phyloP scores from a whole-genome alignment of 192 early-diverging fungal genomes.

The Dissophora ornata region DNA sequence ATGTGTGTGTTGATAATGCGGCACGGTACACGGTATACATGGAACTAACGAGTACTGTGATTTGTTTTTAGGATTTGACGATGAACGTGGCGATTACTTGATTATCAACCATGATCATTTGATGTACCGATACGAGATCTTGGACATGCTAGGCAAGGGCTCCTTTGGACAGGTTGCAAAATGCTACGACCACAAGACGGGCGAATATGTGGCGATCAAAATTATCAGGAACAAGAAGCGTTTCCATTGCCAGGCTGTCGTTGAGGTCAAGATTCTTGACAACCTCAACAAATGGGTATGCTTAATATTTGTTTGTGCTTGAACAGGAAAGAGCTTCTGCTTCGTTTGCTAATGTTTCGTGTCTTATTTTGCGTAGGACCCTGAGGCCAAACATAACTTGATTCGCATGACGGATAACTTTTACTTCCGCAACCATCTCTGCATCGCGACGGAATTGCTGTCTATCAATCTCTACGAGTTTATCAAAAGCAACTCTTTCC shows the following conservation, averaged over 20 bases:
- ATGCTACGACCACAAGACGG: slow-evolving; percentile 93
- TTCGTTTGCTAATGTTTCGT: too few species aligned
- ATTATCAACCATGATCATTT: slow-evolving; percentile 91
- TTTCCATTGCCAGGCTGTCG: slow-evolving; percentile 94
- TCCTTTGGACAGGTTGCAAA: slow-evolving; percentile 96
- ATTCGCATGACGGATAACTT: slow-evolving; percentile 93
- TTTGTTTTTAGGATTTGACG: slow-evolving; percentile 77
- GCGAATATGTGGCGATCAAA: slow-evolving; percentile 88
- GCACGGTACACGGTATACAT: too few species aligned
- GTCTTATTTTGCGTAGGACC: too few species aligned
- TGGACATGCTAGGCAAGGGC: slow-evolving; percentile 88
- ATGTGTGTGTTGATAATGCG: too few species aligned
- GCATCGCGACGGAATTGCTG: slow-evolving; percentile 94
- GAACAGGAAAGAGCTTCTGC: too few species aligned
- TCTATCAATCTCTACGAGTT: slow-evolving; percentile 98
- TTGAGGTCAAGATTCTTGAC: slow-evolving; percentile 95
- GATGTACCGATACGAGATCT: slow-evolving; percentile 92
- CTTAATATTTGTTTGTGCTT: too few species aligned
- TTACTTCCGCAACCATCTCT: slow-evolving; percentile 95
- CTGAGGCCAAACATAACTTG: slow-evolving; percentile 79
- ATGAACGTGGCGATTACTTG: slow-evolving; percentile 94
- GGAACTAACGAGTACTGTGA: too few species aligned
- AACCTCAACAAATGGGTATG: slow-evolving; percentile 82
- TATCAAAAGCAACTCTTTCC: slow-evolving; percentile 92
- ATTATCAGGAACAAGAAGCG: slow-evolving; percentile 96